Conservation (phyloP, 768 basidiomycete genomes). For the Trametes coccinea region DNA sequence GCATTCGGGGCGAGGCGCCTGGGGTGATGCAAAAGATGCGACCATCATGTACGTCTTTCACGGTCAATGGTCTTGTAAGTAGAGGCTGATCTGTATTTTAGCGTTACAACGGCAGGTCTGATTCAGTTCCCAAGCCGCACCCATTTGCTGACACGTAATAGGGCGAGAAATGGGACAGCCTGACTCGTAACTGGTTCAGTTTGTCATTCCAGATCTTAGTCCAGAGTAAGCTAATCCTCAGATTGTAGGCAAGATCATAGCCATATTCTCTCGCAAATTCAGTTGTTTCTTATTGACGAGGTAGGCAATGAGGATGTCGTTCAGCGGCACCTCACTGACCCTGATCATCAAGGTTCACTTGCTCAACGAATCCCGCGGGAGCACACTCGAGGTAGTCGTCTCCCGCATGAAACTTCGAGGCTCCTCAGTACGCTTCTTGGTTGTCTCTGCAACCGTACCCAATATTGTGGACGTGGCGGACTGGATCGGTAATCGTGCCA, state of each 20-base stretch:
- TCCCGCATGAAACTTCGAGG: constrained; percentile 87
- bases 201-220: background rate
- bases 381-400: constrained; percentile 92
- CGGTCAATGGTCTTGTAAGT: background rate
- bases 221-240: background rate
- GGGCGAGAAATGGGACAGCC: constrained; percentile 96
- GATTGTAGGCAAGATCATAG: constrained; percentile 56
- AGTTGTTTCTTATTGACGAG: constrained; percentile 90
- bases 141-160: constrained; percentile 32
- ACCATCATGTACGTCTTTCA: constrained; percentile 66
- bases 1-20: constrained; percentile 59
- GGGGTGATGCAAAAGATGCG: constrained; percentile 74
- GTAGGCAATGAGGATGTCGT: constrained; percentile 38
- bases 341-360: constrained; percentile 72
- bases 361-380: constrained; percentile 86
- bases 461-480: constrained; percentile 87
- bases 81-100: background rate
- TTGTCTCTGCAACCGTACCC: constrained; percentile 92
- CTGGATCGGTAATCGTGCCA: constrained; percentile 69
- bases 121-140: background rate
- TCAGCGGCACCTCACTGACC: too few relatives aligned
- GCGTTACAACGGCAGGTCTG: constrained; percentile 26
- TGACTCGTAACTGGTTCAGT: constrained; percentile 81
- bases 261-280: constrained; percentile 67
- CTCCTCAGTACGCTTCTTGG: constrained; percentile 72